Evolutionary conservation across 2,329 filamentous ascomycete species (phyloP).

Genomic region (Colletotrichum tamarilloi): DNA sequence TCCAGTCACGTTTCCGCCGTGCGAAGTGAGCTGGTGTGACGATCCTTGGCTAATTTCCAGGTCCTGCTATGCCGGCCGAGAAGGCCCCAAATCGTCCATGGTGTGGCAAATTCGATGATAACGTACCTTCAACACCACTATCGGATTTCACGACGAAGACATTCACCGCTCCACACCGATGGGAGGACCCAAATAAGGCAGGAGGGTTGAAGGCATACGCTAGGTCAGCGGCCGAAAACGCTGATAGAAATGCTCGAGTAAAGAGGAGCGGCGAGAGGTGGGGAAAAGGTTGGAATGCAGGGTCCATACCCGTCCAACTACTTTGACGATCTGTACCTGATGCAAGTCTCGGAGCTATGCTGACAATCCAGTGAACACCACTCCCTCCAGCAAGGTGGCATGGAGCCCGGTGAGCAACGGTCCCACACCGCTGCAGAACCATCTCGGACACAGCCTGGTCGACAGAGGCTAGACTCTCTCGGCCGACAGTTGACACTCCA

Average conservation of each 20-base stretch:
- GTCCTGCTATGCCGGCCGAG: background rate
- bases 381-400: slow-evolving; percentile 6
- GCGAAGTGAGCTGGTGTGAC: background rate
- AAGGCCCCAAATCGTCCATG: background rate
- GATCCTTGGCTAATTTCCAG: slow-evolving; percentile 7
- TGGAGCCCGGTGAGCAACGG: slow-evolving; percentile 18
- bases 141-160: background rate
- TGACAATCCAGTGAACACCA: slow-evolving; percentile 7
- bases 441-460: slow-evolving; percentile 7
- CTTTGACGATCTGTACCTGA: slow-evolving; percentile 30
- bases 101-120: slow-evolving; percentile 17
- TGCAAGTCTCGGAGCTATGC: slow-evolving; percentile 23
- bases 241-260: background rate
- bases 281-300: slow-evolving; percentile 21
- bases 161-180: slow-evolving; percentile 16
- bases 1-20: background rate
- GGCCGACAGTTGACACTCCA: slow-evolving; percentile 20
- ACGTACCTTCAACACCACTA: background rate
- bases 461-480: slow-evolving; percentile 33
- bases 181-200: background rate
- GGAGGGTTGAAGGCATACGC: background rate
- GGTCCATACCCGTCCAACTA: slow-evolving; percentile 17
- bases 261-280: slow-evolving; percentile 10
- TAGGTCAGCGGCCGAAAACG: background rate
- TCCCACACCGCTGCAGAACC: slow-evolving; percentile 32